Base-by-base conservation (phyloP, 1,284 basidiomycete species). In the Apiotrichum domesticum region DNA sequence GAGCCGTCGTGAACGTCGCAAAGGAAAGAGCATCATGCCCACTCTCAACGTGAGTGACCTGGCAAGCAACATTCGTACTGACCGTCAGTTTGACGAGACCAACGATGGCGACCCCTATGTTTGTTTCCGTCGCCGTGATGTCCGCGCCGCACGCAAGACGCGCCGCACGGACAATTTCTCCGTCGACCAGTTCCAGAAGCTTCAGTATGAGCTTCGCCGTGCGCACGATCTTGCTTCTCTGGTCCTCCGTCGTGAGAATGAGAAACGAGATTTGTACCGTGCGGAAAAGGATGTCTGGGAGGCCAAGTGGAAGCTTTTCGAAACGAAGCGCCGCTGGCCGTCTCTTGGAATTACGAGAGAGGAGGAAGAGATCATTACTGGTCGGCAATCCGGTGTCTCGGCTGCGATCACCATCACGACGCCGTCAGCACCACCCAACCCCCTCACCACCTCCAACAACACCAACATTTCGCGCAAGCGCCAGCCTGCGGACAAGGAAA, bases 61-160 rank as follows among this genome's bases (percentile, higher is more conserved):
- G 13, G 33, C 14, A 3, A 0, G 34, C 46, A n/a, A 8, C 35
- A 35, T 34, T 9, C 45, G 7, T 34, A 21, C 46, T 47, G 35
- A 47, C 46, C 41, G 10, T 15, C 35, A 47, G 46, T 86, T 84
- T 63, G 93, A 98, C 74, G 95, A 98, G 78, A 83, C 87, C 40
- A 95, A 97, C 75, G 85, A 87, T 52, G 93, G 91, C 59, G 93
- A 98, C 70, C 96, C 96, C 0, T 98, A 98, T 65, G 91, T 98
- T 51, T 99, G 96, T 77, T 98, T 99, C 83, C 86, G 96, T 43
- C 84, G 95, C 54, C 86, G 94, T 58, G 95, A 98, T 71, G 88
- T 90, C 73, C 98, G 98, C 73, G 86, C 89, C 11, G 84, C 92
- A 32, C 86, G 95, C 58, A 98, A 98, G 79, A 98, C 95, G 1